Conservation (phyloP, 257 asterid species). For the Leptodermis oblonga region DNA sequence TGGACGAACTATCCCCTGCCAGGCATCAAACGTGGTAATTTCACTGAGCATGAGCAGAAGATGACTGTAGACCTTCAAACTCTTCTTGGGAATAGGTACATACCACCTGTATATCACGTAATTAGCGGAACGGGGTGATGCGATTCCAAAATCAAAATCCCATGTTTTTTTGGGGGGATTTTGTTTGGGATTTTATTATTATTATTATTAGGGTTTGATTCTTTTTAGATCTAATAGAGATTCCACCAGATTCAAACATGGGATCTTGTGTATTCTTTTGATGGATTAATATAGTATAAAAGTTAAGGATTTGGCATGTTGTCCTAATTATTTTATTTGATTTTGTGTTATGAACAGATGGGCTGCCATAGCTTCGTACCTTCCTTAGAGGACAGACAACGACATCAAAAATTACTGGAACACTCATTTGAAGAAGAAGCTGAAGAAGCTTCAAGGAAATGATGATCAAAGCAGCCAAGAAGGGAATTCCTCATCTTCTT, state of each 20-base stretch:
- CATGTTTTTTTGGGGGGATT: not conserved
- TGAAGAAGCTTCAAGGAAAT: too few relatives aligned
- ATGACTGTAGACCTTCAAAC: constrained; percentile 82
- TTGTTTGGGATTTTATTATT: too few relatives aligned
- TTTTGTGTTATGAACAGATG: constrained; percentile 1
- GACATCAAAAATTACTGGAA: constrained; percentile 85
- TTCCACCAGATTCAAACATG: too few relatives aligned
- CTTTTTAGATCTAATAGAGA: constrained; percentile 8
- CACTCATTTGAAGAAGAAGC: constrained; percentile 69
- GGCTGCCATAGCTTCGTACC: constrained; percentile 87
- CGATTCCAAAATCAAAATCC: too few relatives aligned
- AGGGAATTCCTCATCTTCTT: too few relatives aligned
- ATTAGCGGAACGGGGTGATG: too few relatives aligned
- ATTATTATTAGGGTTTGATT: constrained; percentile 30
- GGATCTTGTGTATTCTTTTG: not conserved
- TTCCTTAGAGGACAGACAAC: constrained; percentile 75
- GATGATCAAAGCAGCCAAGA: too few relatives aligned
- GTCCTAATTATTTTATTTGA: not conserved
- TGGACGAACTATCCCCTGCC: constrained; percentile 94
- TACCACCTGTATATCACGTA: too few relatives aligned
- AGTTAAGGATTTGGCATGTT: not conserved
- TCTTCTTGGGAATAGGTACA: constrained; percentile 79
- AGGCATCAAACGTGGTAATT: constrained; percentile 76
- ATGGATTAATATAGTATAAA: not conserved
- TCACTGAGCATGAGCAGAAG: constrained; percentile 67